Base-by-base conservation (phyloP, 1,284 basidiomycete species). In the Kwoniella shivajii region DNA sequence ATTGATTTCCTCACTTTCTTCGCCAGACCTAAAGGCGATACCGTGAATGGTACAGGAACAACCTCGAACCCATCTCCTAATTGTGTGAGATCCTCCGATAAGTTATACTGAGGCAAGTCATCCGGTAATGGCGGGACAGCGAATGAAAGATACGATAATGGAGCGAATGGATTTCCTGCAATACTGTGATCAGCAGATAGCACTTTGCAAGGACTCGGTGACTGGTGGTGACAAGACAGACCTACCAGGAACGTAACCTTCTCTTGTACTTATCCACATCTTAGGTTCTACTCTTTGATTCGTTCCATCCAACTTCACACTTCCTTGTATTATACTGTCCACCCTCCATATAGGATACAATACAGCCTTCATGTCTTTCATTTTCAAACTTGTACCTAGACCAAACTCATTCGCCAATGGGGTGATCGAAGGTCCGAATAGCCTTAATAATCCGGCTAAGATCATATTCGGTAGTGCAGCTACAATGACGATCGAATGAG, bases 51-150 rank as follows among this genome's bases (percentile, higher is more conserved):
- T 85, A 92, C 46, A 85, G 76, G 57, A 80, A 83, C 66, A 34
- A 83, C 75, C 46, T 83, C 84, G 68, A 88, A 88, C 16, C 88
- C 83, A n/a, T 57, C 55, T 29, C 83, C 80, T 49, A 91, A 80
- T 59, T 85, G 83, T 52, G 82, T 83, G 24, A 80, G 65, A 46
- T 74, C 64, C 10, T 73, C 46, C 1, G 59, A 46, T 2, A 78
- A 73, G 49, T 75, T 61, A 49, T 71, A 74, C 5, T 60, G 50
- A 7, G 63, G 58, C 18, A 77, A 57, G 0, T 68, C 59, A 26
- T 63, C 61, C 1, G 63, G 62, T 9, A 77, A 48, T 3, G 68
- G 67, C 7, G 70, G 71, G 10, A 72, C 64, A 14, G 74, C 64
- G 57, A 67, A 76, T 9, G 74, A 74, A 4, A 78, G 59, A 48